Conservation (phyloP, 1,284 basidiomycete genomes). For the Taiwanofungus camphoratus region DNA sequence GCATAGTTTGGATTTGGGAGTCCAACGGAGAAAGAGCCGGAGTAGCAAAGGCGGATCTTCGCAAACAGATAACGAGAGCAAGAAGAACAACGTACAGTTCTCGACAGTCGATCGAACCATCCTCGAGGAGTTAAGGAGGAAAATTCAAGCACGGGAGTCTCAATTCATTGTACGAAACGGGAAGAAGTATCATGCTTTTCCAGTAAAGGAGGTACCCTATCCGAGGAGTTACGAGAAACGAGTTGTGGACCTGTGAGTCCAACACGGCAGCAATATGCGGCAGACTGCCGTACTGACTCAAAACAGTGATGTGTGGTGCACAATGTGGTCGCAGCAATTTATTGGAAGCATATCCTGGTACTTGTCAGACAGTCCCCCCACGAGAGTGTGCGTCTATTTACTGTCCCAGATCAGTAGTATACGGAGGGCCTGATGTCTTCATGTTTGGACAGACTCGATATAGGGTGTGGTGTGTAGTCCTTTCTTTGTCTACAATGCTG, state of each 20-base stretch:
- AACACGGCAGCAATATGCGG: background rate
- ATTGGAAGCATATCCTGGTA: conserved; percentile 57
- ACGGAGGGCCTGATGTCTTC: conserved; percentile 6
- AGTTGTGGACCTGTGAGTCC: conserved; percentile 56
- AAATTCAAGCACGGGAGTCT: conserved; percentile 42
- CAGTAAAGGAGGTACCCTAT: conserved; percentile 50
- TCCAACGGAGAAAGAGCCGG: conserved; percentile 22
- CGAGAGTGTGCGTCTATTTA: conserved; percentile 46
- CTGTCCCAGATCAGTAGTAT: conserved; percentile 4
- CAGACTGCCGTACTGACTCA: conserved; percentile 9
- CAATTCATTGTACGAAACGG: conserved; percentile 50
- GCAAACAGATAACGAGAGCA: conserved; percentile 14
- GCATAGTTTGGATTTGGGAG: background rate
- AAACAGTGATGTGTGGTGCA: conserved; percentile 65
- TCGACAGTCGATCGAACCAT: conserved; percentile 57
- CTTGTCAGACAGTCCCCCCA: conserved; percentile 49
- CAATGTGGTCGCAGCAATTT: conserved; percentile 44
- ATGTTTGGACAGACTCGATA: conserved; percentile 42
- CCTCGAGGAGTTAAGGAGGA: conserved; percentile 45
- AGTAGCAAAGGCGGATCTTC: conserved; percentile 10
- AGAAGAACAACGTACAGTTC: conserved; percentile 28
- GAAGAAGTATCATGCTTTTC: conserved; percentile 51
- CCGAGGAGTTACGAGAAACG: conserved; percentile 56
- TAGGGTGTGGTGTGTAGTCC: conserved; percentile 54
- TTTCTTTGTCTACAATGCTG: conserved; percentile 3